A percentile compares a stretch with the other conserved stretches of the same genome.
These are phyloP conservation scores for Pseudonitzschia multiseries DNA, from an alignment of 108 stramenopile species.

Conservation along the genomic window DNA sequence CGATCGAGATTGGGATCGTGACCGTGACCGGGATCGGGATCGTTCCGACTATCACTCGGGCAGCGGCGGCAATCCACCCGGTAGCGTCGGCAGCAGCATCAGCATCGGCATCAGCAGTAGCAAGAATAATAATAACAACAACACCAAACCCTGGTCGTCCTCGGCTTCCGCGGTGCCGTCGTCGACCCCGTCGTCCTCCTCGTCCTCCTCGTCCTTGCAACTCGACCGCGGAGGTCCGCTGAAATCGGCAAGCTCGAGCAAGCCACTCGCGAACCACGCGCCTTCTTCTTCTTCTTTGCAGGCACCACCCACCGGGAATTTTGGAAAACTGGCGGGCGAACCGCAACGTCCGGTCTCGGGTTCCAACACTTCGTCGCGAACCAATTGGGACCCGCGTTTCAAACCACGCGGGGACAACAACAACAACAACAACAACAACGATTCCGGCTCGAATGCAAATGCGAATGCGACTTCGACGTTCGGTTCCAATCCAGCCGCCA, in stretches of 20 bases:
- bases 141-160: too few relatives aligned
- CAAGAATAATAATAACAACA: too few relatives aligned
- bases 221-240: neutral
- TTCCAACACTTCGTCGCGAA: neutral
- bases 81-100: too few relatives aligned
- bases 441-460: too few relatives aligned
- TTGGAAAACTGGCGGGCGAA: too few relatives aligned
- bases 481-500: too few relatives aligned
- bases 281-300: too few relatives aligned
- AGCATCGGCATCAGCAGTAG: too few relatives aligned
- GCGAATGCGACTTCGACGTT: too few relatives aligned
- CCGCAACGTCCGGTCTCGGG: neutral
- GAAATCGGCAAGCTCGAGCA: neutral
- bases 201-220: neutral
- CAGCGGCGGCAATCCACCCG: neutral
- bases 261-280: neutral
- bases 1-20: constrained; percentile 4
- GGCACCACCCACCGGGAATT: neutral
- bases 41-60: neutral
- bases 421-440: neutral
- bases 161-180: too few relatives aligned
- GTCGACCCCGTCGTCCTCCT: neutral
- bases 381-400: constrained; percentile 7
- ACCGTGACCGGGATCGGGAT: neutral
- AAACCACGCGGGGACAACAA: neutral